These are phyloP conservation scores for Talaromyces adpressus DNA, from an alignment of 495 filamentous ascomycete genomes.

Conservation along the genomic window DNA sequence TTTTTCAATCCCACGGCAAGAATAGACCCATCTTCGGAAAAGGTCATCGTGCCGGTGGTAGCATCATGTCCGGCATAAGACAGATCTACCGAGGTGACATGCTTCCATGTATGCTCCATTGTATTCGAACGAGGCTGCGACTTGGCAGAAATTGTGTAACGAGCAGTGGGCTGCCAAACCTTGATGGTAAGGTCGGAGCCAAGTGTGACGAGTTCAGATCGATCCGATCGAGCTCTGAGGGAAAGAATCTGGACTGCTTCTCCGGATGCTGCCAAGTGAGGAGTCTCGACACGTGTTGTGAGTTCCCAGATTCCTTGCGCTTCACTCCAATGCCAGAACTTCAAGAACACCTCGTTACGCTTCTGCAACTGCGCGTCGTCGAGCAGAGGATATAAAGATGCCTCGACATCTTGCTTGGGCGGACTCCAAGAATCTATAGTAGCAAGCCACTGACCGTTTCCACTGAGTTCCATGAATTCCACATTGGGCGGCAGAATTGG, in stretches of 20 bases:
- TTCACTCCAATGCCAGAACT: conserved; percentile 78
- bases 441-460: conserved; percentile 83
- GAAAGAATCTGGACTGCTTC: conserved; percentile 57
- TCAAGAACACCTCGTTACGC: conserved; percentile 67
- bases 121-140: conserved; percentile 45
- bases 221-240: conserved; percentile 58
- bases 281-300: conserved; percentile 71
- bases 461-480: conserved; percentile 60
- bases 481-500: conserved; percentile 68
- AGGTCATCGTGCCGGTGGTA: conserved; percentile 44
- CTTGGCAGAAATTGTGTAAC: conserved; percentile 54
- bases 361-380: conserved; percentile 47
- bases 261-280: conserved; percentile 52
- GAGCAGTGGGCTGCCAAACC: conserved; percentile 66
- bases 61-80: conserved; percentile 24
- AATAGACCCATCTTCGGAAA: conserved; percentile 82
- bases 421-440: conserved; percentile 88
- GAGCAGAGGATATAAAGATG: conserved; percentile 68
- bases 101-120: conserved; percentile 63
- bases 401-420: conserved; percentile 52
- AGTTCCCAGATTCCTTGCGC: conserved; percentile 61
- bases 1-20: conserved; percentile 54
- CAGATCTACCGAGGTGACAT: conserved; percentile 53
- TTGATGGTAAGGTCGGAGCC: conserved; percentile 71
- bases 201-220: conserved; percentile 69